A percentile compares a stretch with the other conserved stretches of the same genome.
Conservation (phyloP, 805 yeast genomes). For the Wickerhamiella lipophila region DNA sequence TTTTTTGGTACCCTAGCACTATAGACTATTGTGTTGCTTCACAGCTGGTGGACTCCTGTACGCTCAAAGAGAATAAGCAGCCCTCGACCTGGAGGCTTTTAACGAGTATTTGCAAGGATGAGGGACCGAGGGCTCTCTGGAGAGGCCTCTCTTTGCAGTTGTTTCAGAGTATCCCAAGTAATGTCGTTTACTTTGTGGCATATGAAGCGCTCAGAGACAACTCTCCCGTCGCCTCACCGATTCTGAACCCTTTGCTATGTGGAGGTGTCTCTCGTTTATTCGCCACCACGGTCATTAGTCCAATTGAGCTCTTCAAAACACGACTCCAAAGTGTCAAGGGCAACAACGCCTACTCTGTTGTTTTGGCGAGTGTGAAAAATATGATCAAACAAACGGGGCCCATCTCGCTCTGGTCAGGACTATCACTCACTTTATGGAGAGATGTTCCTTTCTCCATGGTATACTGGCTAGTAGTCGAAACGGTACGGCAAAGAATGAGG, state of each 20-base stretch:
- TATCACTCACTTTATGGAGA: constrained; percentile 83
- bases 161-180: constrained; percentile 80
- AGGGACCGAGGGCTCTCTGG: constrained; percentile 73
- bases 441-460: constrained; percentile 95
- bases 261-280: constrained; percentile 73
- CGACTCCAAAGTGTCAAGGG: constrained; percentile 64
- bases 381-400: constrained; percentile 48
- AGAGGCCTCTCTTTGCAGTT: constrained; percentile 75
- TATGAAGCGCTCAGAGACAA: constrained; percentile 74
- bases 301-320: constrained; percentile 77
- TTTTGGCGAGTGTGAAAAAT: constrained; percentile 38
- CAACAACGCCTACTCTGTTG: constrained; percentile 35
- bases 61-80: constrained; percentile 30
- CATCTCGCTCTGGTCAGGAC: constrained; percentile 63
- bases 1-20: constrained; percentile 30
- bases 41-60: constrained; percentile 25
- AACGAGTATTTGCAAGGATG: constrained; percentile 47
- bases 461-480: constrained; percentile 83
- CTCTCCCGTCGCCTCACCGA: constrained; percentile 38
- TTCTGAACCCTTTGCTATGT: constrained; percentile 63
- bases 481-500: constrained; percentile 4
- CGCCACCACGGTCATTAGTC: constrained; percentile 78
- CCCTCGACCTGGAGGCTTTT: constrained; percentile 59
- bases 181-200: constrained; percentile 86
- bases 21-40: constrained; percentile 30